Base-by-base conservation (phyloP, 2,329 filamentous ascomycete species). In the Ophiocordyceps camponoti-floridani region DNA sequence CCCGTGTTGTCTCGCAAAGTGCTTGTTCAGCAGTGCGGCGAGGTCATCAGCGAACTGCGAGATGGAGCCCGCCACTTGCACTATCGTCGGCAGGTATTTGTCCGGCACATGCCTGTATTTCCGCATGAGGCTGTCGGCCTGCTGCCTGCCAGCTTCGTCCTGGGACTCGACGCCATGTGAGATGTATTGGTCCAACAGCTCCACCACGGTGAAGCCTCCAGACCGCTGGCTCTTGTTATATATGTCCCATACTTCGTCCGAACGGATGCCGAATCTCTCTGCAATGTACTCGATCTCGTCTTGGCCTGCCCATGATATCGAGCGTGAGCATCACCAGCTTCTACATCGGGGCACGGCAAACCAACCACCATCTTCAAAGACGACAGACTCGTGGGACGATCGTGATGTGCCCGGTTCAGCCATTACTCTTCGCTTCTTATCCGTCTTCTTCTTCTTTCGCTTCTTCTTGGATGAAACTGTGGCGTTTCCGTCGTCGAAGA, bases 401-500 rank as follows among this genome's bases (percentile, higher is more conserved):
- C 41, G 44, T 28, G 47, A 45, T 14, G 47, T 48, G 16, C 54
- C 51, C 16, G 46, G 48, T 1, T 51, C 48, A 49, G 5, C 12
- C 31, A 11, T n/a, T 28, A 4, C 43, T 12, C 48, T 49, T 5
- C 4, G 35, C 57, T 53, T 52, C 47, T 59, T 62, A 37, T 56
- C 23, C 23, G 23, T 23, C 23, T 23, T 23, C 23, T 19, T 62
- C 23, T 52, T 60, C 48, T 63, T 65, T 47, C 55, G 62, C 50
- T 65, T 70, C 31, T 56, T 58, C 48, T 65, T 68, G 3, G 19
- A 27, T 13, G 31, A 23, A 23, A 23, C 54, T 1, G 58, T 58
- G 1, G 62, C 58, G 14, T 68, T 62, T 14, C 76, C 70, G 0
- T 70, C 70, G 37, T 75, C 69, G 19, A 75, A 77, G 56, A 94